A percentile compares a stretch with the other conserved stretches of the same genome.
Evolutionary conservation across 2,329 filamentous ascomycete species (phyloP).

Genomic region (Clarireedia sp.): DNA sequence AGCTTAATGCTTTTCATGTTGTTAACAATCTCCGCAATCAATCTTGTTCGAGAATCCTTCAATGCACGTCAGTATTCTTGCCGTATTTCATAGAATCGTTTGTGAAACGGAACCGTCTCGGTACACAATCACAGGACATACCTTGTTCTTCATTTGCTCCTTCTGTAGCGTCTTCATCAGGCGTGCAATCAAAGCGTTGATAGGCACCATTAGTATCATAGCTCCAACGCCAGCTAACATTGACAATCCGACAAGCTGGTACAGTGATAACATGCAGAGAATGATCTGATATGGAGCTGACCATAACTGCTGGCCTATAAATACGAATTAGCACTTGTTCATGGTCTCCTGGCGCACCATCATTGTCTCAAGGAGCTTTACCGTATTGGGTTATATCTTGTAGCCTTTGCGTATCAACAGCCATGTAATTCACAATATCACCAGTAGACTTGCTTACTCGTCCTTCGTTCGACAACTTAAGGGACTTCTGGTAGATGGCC

Average conservation of each 20-base stretch:
- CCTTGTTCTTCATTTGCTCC: slow-evolving; percentile 96
- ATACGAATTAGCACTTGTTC: too few species aligned
- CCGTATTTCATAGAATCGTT: too few species aligned
- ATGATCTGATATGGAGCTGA: slow-evolving; percentile 94
- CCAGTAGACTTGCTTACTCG: slow-evolving; percentile 83
- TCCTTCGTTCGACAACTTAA: slow-evolving; percentile 88
- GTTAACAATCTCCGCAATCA: slow-evolving; percentile 97
- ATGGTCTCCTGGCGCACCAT: too few species aligned
- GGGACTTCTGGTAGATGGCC: slow-evolving; percentile 85
- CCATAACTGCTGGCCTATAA: slow-evolving; percentile 71
- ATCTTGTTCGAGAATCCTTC: slow-evolving; percentile 69
- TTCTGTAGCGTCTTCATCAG: slow-evolving; percentile 95
- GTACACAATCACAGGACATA: too few species aligned
- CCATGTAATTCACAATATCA: slow-evolving; percentile 99
- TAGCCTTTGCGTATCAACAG: slow-evolving; percentile 90
- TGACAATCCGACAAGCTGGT: slow-evolving; percentile 86
- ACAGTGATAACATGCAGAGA: slow-evolving; percentile 91
- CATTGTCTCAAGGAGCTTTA: too few species aligned
- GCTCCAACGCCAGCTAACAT: slow-evolving; percentile 93
- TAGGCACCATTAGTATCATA: slow-evolving; percentile 95
- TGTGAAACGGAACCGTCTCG: too few species aligned
- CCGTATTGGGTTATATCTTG: slow-evolving; percentile 90
- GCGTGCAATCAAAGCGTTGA: slow-evolving; percentile 86
- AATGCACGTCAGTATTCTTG: too few species aligned
- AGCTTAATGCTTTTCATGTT: slow-evolving; percentile 99